These are phyloP conservation scores for Hemisphaericaspora subhashii DNA, from an alignment of 1,139 yeast genomes.

Conservation along the genomic window DNA sequence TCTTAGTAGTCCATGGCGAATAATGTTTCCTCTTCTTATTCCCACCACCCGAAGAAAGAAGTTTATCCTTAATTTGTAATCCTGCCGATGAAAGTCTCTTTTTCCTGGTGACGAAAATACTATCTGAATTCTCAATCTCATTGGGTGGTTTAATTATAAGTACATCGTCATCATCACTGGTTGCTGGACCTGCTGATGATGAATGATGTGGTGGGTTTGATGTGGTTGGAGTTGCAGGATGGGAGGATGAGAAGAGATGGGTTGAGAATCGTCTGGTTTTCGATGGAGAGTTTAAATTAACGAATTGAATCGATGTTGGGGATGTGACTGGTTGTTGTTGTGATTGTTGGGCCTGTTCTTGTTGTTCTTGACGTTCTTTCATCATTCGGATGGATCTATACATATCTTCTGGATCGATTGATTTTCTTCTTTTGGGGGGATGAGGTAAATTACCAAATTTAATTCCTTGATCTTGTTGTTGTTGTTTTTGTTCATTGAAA, in stretches of 20 bases:
- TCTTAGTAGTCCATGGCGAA: constrained; percentile 14
- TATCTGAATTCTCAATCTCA: constrained; percentile 52
- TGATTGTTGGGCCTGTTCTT: not conserved
- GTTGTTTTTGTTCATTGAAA: constrained; percentile 45
- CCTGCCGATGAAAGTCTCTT: constrained; percentile 10
- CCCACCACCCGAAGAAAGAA: constrained; percentile 16
- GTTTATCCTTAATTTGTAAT: constrained; percentile 22
- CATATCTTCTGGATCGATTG: constrained; percentile 81
- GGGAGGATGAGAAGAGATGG: not conserved
- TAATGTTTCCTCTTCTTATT: constrained; percentile 10
- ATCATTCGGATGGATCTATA: constrained; percentile 79
- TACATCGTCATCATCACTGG: constrained; percentile 73
- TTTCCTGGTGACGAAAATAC: constrained; percentile 31
- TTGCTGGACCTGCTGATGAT: constrained; percentile 17
- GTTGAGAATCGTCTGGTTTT: constrained; percentile 9
- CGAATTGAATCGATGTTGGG: constrained; percentile 8
- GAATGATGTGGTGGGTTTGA: constrained; percentile 6
- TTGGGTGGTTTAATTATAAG: constrained; percentile 77
- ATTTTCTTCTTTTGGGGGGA: constrained; percentile 41
- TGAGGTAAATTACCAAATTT: constrained; percentile 43
- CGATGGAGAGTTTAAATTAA: constrained; percentile 10
- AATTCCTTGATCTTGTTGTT: constrained; percentile 23
- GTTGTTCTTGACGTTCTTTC: constrained; percentile 28
- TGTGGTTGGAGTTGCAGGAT: constrained; percentile 17
- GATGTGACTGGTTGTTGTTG: not conserved